phyloP scores from a whole-genome alignment of 371 early-diverging fungal species.

The Mortierella sp. region DNA sequence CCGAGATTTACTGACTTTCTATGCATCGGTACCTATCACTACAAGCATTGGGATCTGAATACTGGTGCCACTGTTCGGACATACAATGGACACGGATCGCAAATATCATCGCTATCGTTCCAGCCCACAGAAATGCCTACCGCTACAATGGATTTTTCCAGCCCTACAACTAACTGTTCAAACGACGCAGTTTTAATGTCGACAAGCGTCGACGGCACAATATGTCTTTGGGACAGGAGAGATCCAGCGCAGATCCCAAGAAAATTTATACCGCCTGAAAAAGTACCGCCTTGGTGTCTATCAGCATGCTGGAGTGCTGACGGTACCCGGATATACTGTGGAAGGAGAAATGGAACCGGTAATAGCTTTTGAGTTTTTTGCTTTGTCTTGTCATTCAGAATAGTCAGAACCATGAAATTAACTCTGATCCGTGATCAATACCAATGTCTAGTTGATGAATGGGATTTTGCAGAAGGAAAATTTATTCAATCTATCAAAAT shows the following conservation, averaged over 20 bases:
- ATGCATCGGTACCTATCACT: slow-evolving; percentile 10
- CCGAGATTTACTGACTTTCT: slow-evolving; percentile 6
- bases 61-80: slow-evolving; percentile 78
- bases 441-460: slow-evolving; percentile 82
- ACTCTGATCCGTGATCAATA: no score
- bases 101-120: slow-evolving; percentile 81
- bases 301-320: slow-evolving; percentile 92
- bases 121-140: slow-evolving; percentile 68
- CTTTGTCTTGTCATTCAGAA: neutral
- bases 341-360: slow-evolving; percentile 86
- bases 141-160: slow-evolving; percentile 38
- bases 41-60: slow-evolving; percentile 94
- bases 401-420: no score
- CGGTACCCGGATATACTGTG: slow-evolving; percentile 80
- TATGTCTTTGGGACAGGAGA: slow-evolving; percentile 86
- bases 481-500: slow-evolving; percentile 80
- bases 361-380: slow-evolving; percentile 1
- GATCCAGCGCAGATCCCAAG: slow-evolving; percentile 68
- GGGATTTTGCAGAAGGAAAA: slow-evolving; percentile 78
- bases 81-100: slow-evolving; percentile 82
- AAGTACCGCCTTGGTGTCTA: slow-evolving; percentile 91
- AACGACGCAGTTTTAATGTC: slow-evolving; percentile 72
- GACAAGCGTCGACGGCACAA: slow-evolving; percentile 89
- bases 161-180: slow-evolving; percentile 33
- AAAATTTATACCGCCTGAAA: slow-evolving; percentile 69